phyloP scores from a whole-genome alignment of 208 protist genomes.

The Leishmania major region DNA sequence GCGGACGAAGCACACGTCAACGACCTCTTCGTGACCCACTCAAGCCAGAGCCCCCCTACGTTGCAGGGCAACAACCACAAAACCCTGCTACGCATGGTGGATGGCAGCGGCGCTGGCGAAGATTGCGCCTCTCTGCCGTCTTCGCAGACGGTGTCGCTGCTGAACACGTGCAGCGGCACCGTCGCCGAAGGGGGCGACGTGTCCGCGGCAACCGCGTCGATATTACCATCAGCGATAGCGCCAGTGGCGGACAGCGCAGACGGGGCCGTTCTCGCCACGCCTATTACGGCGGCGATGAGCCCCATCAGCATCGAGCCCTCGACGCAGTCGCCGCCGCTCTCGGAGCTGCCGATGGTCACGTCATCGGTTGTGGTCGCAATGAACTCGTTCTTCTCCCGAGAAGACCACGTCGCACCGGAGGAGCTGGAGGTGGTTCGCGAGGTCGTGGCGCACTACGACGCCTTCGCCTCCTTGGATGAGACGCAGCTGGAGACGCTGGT shows the following conservation, averaged over 20 bases:
- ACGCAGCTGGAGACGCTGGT: slow-evolving; percentile 68
- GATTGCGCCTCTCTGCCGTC: neutral
- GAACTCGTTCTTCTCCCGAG: slow-evolving; percentile 33
- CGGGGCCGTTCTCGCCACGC: neutral
- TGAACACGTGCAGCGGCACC: neutral
- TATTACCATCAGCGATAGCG: neutral
- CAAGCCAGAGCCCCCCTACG: neutral
- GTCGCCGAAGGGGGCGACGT: neutral
- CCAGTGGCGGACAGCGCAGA: neutral
- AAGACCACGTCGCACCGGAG: slow-evolving; percentile 30
- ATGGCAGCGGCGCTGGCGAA: neutral
- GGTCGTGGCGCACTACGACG: slow-evolving; percentile 44
- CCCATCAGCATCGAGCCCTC: slow-evolving; percentile 4
- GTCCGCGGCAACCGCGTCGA: neutral
- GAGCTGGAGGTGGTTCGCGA: slow-evolving; percentile 64
- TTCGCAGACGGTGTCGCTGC: neutral
- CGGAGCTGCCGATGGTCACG: slow-evolving; percentile 14
- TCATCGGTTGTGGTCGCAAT: slow-evolving; percentile 34
- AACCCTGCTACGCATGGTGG: neutral
- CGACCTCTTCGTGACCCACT: neutral
- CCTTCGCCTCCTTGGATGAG: slow-evolving; percentile 61
- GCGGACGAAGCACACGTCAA: neutral
- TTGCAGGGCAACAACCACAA: neutral
- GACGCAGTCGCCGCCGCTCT: slow-evolving; percentile 15
- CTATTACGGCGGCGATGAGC: neutral